Base-by-base conservation (phyloP, 2,329 filamentous ascomycete species). In the Ophiocordyceps unilateralis region DNA sequence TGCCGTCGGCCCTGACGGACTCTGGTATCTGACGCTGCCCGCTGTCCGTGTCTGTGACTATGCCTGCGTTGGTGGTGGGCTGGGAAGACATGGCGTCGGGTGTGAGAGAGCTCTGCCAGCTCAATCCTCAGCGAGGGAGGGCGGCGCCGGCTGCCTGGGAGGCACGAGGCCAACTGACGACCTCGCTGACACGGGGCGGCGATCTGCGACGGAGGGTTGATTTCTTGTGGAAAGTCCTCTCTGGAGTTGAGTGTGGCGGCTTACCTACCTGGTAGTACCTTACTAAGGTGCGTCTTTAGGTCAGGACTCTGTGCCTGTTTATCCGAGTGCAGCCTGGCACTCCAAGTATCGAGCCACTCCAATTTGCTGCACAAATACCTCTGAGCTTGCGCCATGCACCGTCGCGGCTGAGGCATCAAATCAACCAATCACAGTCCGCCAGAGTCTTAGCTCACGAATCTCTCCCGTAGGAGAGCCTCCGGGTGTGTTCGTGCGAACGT, bases 21-120 rank as follows among this genome's bases (percentile, higher is more conserved):
- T 88, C 76, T 22, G 91, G 91, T 45, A 98, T 96, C 53, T 87
- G 81, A 39, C 88, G 83, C 57, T 87, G 76, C 56, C 91, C 93
- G 51, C 76, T 83, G 48, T 62, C 59, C 41, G 78, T 74, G 58
- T 88, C 80, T 42, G 81, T 81, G 53, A 89, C 81, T 56, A 89
- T 89, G 51, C 83, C 83, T 36, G 84, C 69, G 41, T 73, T 78
- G 44, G 74, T 69, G 34, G 72, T 64, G 47, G 62, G 63, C 44
- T 62, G 63, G 44, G 62, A 66, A 47, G 69, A 65, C 72, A 68
- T 68, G 50, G 52, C 51, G 44, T 34, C 38, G n/a, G 40, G 17
- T 6, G 17, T 12, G 40, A 23, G 36, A n/a, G 12, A 10, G 17
- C 8, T 10, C 19, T n/a, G 7, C 2, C n/a, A 10, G n/a, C 32